Percentiles rank a stretch among this genome's conserved stretches.
These are phyloP conservation scores for Casuarina glauca DNA, from an alignment of 306 rosid species.

Conservation along the genomic window DNA sequence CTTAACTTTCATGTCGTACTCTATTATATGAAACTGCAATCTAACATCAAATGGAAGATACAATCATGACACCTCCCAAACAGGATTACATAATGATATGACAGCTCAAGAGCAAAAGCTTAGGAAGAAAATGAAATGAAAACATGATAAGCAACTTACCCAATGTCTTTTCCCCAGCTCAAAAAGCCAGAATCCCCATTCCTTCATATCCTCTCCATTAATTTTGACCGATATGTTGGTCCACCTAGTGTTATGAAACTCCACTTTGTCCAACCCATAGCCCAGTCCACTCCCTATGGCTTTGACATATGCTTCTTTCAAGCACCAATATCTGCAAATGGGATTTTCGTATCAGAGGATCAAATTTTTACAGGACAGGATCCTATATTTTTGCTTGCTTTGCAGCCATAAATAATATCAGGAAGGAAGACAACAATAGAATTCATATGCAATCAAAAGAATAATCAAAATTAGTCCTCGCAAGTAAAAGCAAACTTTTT, in stretches of 20 bases:
- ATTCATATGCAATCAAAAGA: conserved; percentile 7
- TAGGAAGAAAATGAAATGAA: not conserved
- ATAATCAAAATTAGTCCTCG: not conserved
- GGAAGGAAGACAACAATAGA: not conserved
- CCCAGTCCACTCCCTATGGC: conserved; percentile 79
- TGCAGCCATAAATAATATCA: not conserved
- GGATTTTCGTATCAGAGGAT: not conserved
- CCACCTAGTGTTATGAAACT: conserved; percentile 71
- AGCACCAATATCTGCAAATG: conserved; percentile 77
- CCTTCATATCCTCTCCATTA: conserved; percentile 51
- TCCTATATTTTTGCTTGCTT: conserved; percentile 4
- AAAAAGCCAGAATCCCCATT: conserved; percentile 74
- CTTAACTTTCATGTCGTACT: not conserved
- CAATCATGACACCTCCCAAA: not conserved
- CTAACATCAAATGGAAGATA: not conserved
- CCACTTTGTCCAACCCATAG: conserved; percentile 58
- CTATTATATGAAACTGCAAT: not conserved
- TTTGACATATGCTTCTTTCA: conserved; percentile 90
- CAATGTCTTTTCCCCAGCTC: conserved; percentile 71
- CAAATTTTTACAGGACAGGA: not conserved
- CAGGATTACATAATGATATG: not conserved
- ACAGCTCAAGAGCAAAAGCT: not conserved
- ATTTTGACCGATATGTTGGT: conserved; percentile 48
- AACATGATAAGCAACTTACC: conserved; percentile 38
- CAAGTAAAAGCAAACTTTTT: too few relatives aligned